Evolutionary conservation across 2,329 filamentous ascomycete species (phyloP), one percentile per base, ranked within the genome.

Genomic region (Pseudogymnoascus sp.): DNA sequence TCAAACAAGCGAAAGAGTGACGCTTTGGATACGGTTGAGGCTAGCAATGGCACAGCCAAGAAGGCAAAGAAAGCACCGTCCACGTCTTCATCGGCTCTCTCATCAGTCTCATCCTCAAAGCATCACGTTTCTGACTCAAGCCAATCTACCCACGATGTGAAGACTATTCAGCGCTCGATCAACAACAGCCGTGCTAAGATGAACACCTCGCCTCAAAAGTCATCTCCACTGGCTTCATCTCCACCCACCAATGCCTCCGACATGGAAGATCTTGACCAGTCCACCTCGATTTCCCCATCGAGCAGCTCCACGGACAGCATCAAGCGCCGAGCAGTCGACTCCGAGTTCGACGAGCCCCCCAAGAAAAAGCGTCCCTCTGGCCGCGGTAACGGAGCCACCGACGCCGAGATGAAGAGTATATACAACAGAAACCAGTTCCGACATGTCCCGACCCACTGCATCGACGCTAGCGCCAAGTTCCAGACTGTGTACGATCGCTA

Each of bases 161-260:
- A 37, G 31, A 41, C 34, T n/a, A 3, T 61, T 10, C 60, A 61
- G 60, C 34, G 23, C 19, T 61, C 60, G 8, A 23, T 61, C 64
- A 61, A 43, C 37, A 61, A 61, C 7, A 43, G 13, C 13, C 34
- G 60, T 67, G 70, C 65, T 57, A 82, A 79, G 72, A 83, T 83
- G 73, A 78, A 80, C 66, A 86, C 81, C 0, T 86, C 84, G 6
- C 84, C 84, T 0, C 78, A 79, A 61, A 88, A 88, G 72, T 87
- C 85, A 2, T 88, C 85, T 8, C 85, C 85, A 3, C 76, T 88
- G 16, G 85, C 85, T n/a, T 85, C 84, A 1, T 87, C 85, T 6
- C 84, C 85, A 11, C 85, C 85, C 0, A 87, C 85, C 6, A 88
- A 87, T 67, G 85, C 84, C 0, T 87, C 85, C 1, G 85, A 88